Evolutionary conservation across 169 alveolate genomes (phyloP), one percentile per base, ranked within the genome.

Genomic region (Prorocentrum cordatum): DNA sequence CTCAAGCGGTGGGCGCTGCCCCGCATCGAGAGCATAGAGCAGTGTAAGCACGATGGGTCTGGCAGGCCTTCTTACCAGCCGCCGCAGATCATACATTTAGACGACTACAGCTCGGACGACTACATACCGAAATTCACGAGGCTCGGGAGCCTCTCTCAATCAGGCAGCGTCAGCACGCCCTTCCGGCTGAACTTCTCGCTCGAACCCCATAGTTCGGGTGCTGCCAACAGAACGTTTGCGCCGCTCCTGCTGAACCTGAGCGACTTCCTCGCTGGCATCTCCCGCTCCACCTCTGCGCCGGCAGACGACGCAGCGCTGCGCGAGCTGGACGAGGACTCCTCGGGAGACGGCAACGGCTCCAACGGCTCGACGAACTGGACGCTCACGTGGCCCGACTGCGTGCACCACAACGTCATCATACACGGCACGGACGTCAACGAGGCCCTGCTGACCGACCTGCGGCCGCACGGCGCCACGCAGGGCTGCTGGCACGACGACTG

Each of bases 1-100:
- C 27, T 79, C 67, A 79, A 79, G 77, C 89, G 89, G 10, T 79
- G 89, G 89, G 89, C 89, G 2, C 32, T 79, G 47, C 89, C 89
- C 0, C 89, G 89, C 18, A 79, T 79, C 3, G 89, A 75, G 39
- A 75, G 86, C 29, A 79, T 79, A 64, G 47, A 61, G 77, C 89
- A 79, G 45, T 79, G 89, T 45, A 64, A 79, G 66, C 89, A 79
- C 36, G 89, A 79, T 38, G 89, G 89, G 20, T 61, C 89, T 0
- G 72, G 64, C 27, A 79, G 39, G 50, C 54, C 86, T 0, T 61
- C 86, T 75, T 79, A 79, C 32, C 89, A 79, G 35, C 89, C 89
- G 6, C 89, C 89, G 3, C 89, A 79, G 50, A 79, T 79, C 22
- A 67, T 67, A n/a, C 89, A 66, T n/a, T 50, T 79, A 16, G 5